These are phyloP conservation scores for Lasiodiplodia theobromae DNA, from an alignment of 2,329 filamentous ascomycete genomes.

Conservation along the genomic window DNA sequence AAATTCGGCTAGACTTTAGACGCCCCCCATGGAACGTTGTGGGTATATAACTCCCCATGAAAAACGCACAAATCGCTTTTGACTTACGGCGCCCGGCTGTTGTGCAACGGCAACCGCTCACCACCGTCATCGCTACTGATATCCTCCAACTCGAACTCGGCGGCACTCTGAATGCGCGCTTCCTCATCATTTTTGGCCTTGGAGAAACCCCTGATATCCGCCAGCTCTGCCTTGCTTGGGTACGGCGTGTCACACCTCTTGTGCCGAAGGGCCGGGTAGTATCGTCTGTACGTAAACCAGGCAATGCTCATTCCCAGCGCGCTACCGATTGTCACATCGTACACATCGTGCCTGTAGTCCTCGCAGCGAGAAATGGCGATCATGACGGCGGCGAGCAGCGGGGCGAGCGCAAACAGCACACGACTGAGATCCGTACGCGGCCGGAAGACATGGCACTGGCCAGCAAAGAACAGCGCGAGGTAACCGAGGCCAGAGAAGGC, in stretches of 20 bases:
- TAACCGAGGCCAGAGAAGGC: slow-evolving; percentile 81
- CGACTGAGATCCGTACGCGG: slow-evolving; percentile 64
- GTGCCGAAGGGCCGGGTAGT: slow-evolving; percentile 63
- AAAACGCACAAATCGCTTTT: background rate
- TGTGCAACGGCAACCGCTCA: slow-evolving; percentile 29
- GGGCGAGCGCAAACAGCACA: slow-evolving; percentile 62
- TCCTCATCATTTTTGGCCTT: slow-evolving; percentile 57
- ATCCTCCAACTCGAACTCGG: slow-evolving; percentile 47
- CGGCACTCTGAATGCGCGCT: slow-evolving; percentile 37
- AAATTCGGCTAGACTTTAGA: background rate
- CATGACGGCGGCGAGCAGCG: slow-evolving; percentile 63
- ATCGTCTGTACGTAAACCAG: slow-evolving; percentile 66
- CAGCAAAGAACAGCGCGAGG: slow-evolving; percentile 72
- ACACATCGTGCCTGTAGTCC: slow-evolving; percentile 70
- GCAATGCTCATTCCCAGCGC: slow-evolving; percentile 62
- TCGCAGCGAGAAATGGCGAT: slow-evolving; percentile 69
- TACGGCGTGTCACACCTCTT: slow-evolving; percentile 61
- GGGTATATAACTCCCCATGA: background rate
- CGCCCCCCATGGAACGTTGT: background rate
- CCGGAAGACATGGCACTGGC: slow-evolving; percentile 67
- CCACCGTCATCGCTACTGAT: slow-evolving; percentile 32
- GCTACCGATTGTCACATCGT: slow-evolving; percentile 65
- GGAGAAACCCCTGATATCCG: slow-evolving; percentile 40
- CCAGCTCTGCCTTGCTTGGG: slow-evolving; percentile 45
- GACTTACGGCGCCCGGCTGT: slow-evolving; percentile 2